phyloP scores from a whole-genome alignment of 208 protist species.

The Crithidia sp. region DNA sequence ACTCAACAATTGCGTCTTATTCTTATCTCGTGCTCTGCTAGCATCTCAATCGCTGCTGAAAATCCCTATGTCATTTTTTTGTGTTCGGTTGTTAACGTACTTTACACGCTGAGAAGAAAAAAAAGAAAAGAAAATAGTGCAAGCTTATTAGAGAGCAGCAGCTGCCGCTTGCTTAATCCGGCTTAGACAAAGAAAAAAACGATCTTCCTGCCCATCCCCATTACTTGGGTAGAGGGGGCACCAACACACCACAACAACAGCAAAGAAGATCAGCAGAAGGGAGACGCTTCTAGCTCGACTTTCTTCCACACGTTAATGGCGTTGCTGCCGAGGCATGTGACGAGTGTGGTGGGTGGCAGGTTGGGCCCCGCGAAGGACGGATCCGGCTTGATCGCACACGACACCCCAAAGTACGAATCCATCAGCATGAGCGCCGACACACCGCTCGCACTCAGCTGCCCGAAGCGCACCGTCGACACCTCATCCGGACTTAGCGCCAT shows the following conservation, averaged over 20 bases:
- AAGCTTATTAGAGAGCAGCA: not conserved
- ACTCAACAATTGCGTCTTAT: too few species aligned
- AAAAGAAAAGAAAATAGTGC: slow-evolving; percentile 15
- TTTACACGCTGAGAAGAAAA: slow-evolving; percentile 4
- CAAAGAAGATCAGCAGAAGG: slow-evolving; percentile 5
- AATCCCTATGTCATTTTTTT: not conserved
- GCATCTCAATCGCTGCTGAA: not conserved
- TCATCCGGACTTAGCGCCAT: slow-evolving; percentile 93
- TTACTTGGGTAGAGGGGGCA: slow-evolving; percentile 2
- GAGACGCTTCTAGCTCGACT: slow-evolving; percentile 47
- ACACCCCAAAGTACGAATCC: slow-evolving; percentile 88
- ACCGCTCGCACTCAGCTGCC: slow-evolving; percentile 63
- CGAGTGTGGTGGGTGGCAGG: slow-evolving; percentile 66
- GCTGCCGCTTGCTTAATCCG: too few species aligned
- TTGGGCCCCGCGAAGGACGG: slow-evolving; percentile 50
- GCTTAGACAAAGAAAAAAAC: slow-evolving; percentile 8
- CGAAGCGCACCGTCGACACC: slow-evolving; percentile 92
- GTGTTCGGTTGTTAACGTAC: not conserved
- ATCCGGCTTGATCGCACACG: slow-evolving; percentile 83
- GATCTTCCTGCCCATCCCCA: not conserved
- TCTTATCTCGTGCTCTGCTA: too few species aligned
- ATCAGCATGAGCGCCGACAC: slow-evolving; percentile 87
- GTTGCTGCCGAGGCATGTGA: slow-evolving; percentile 90
- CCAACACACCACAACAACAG: not conserved
- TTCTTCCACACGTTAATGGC: slow-evolving; percentile 89